Percentiles rank a stretch among this genome's conserved stretches.
These are phyloP conservation scores for Termitomyces sp. DNA, from an alignment of 768 basidiomycete genomes.

Conservation along the genomic window DNA sequence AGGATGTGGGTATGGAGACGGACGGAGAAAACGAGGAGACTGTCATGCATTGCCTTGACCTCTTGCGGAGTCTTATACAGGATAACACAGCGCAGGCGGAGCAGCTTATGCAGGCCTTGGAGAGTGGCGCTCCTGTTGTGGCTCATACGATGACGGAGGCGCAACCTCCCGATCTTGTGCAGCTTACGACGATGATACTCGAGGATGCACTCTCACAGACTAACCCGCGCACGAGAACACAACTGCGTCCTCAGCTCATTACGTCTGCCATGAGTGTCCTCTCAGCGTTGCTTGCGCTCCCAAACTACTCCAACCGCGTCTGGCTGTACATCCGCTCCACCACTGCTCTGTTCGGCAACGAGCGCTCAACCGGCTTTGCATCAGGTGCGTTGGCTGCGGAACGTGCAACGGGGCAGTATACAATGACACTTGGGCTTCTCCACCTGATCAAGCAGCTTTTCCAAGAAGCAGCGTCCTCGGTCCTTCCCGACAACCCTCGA, in stretches of 20 bases:
- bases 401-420: constrained; percentile 68
- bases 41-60: constrained; percentile 71
- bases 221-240: constrained; percentile 29
- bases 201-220: constrained; percentile 70
- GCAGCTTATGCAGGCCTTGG: constrained; percentile 62
- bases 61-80: constrained; percentile 72
- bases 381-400: constrained; percentile 67
- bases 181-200: constrained; percentile 74
- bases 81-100: constrained; percentile 62
- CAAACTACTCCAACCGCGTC: constrained; percentile 73
- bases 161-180: constrained; percentile 67
- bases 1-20: constrained; percentile 72
- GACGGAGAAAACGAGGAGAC: constrained; percentile 53
- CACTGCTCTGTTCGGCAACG: constrained; percentile 67
- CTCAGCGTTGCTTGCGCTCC: constrained; percentile 67
- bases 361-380: constrained; percentile 48
- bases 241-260: constrained; percentile 57
- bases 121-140: constrained; percentile 50
- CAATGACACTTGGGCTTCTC: constrained; percentile 77
- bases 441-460: constrained; percentile 73
- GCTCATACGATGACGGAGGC: constrained; percentile 47
- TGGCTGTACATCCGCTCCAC: constrained; percentile 88
- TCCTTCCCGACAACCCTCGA: constrained; percentile 51
- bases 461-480: constrained; percentile 60
- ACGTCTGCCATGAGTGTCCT: constrained; percentile 82